These are phyloP conservation scores for Saccharomycopsis sp. DNA, from an alignment of 805 yeast genomes.

Conservation along the genomic window DNA sequence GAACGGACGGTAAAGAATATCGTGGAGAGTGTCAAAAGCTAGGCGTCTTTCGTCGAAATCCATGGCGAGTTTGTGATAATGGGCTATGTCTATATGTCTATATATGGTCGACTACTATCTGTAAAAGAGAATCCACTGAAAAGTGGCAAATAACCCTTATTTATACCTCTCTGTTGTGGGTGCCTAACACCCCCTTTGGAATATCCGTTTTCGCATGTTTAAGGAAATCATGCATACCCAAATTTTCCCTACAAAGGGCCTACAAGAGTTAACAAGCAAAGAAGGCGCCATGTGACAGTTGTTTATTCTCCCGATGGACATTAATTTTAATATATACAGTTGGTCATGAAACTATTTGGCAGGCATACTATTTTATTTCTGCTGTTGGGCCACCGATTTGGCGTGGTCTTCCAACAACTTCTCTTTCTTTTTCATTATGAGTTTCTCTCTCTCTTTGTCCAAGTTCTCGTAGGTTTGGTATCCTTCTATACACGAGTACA, in stretches of 20 bases:
- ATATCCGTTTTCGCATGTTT: no score
- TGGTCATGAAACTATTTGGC: neutral
- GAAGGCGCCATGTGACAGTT: neutral
- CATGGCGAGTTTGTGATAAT: neutral
- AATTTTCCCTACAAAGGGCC: neutral
- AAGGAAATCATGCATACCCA: neutral
- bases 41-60: neutral
- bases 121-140: no score
- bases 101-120: no score
- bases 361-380: neutral
- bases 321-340: neutral
- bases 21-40: neutral
- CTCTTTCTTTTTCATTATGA: conserved; percentile 51
- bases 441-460: conserved; percentile 61
- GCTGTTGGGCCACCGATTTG: neutral
- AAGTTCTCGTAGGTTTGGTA: conserved; percentile 58
- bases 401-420: conserved; percentile 22
- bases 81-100: no score
- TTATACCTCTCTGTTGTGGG: no score
- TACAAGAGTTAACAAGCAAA: neutral
- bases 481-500: conserved; percentile 56
- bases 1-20: conserved; percentile 13
- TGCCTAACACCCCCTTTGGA: neutral
- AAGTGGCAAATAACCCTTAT: neutral
- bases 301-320: neutral